These are phyloP conservation scores for Protomyces gravidus DNA, from an alignment of 1,139 yeast genomes.

Conservation along the genomic window DNA sequence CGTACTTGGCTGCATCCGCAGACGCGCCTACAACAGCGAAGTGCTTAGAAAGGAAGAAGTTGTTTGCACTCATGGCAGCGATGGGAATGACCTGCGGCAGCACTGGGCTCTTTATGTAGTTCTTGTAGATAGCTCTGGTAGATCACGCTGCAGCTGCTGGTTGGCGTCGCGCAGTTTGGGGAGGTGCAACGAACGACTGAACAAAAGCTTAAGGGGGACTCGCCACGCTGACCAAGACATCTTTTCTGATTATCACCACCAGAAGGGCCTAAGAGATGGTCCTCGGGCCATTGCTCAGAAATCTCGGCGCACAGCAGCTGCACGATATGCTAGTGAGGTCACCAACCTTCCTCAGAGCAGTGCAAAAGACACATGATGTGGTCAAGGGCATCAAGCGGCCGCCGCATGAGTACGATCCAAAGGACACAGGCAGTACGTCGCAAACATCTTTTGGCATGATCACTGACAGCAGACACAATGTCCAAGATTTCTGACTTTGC, in stretches of 20 bases:
- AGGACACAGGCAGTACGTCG: neutral
- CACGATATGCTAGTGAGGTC: slow-evolving; percentile 22
- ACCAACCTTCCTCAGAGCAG: slow-evolving; percentile 19
- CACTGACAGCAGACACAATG: slow-evolving; percentile 6
- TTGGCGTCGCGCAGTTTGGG: neutral
- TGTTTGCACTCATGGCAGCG: slow-evolving; percentile 14
- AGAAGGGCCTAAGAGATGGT: neutral
- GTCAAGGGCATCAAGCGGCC: slow-evolving; percentile 19
- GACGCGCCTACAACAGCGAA: slow-evolving; percentile 77
- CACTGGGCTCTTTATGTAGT: no score
- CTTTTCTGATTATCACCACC: neutral
- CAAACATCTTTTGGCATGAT: no score
- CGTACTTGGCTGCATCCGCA: slow-evolving; percentile 60
- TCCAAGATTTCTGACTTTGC: slow-evolving; percentile 7
- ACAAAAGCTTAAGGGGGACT: no score
- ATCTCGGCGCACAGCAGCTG: slow-evolving; percentile 19
- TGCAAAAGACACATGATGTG: slow-evolving; percentile 22
- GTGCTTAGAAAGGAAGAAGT: slow-evolving; percentile 48
- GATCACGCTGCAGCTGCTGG: neutral
- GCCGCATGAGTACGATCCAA: slow-evolving; percentile 15
- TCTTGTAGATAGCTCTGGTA: neutral
- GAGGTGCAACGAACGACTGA: no score
- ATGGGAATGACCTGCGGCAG: no score
- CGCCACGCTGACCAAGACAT: neutral
- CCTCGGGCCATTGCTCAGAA: slow-evolving; percentile 8